These are phyloP conservation scores for Fusarium sp. DNA, from an alignment of 2,329 filamentous ascomycete genomes.

Conservation along the genomic window DNA sequence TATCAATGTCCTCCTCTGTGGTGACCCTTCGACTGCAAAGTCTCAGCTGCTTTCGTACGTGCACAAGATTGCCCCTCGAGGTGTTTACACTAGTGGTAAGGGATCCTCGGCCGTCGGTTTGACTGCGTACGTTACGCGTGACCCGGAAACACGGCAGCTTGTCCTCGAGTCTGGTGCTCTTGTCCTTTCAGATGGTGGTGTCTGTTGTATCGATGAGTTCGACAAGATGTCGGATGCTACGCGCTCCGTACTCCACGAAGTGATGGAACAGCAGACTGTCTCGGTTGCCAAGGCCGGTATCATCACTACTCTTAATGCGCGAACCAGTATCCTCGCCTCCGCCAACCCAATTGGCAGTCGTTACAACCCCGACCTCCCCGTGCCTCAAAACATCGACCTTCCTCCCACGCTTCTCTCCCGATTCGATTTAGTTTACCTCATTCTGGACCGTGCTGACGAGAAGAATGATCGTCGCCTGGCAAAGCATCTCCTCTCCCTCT, in stretches of 20 bases:
- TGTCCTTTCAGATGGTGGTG: slow-evolving; percentile 84
- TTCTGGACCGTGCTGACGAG: slow-evolving; percentile 94
- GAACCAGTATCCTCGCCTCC: slow-evolving; percentile 95
- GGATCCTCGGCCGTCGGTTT: slow-evolving; percentile 86
- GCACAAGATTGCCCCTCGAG: slow-evolving; percentile 95
- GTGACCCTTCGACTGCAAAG: slow-evolving; percentile 96
- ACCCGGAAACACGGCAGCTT: slow-evolving; percentile 84
- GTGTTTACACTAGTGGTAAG: slow-evolving; percentile 86
- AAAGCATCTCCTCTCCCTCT: slow-evolving; percentile 95
- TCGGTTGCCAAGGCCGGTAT: slow-evolving; percentile 93
- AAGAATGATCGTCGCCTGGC: slow-evolving; percentile 89
- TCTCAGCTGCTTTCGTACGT: slow-evolving; percentile 95
- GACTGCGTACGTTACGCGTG: slow-evolving; percentile 85
- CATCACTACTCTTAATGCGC: slow-evolving; percentile 94
- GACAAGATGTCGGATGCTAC: slow-evolving; percentile 89
- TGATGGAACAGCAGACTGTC: slow-evolving; percentile 91
- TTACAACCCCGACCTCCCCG: slow-evolving; percentile 95
- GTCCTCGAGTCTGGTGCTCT: slow-evolving; percentile 85
- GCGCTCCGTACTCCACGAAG: slow-evolving; percentile 86
- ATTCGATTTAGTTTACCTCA: slow-evolving; percentile 97
- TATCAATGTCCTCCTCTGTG: slow-evolving; percentile 96
- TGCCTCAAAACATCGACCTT: slow-evolving; percentile 98
- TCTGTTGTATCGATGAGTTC: slow-evolving; percentile 89
- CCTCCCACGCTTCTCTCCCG: slow-evolving; percentile 94
- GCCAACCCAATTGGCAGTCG: slow-evolving; percentile 98